Percentiles rank a stretch among this genome's conserved stretches.
phyloP scores from a whole-genome alignment of 2,329 filamentous ascomycete genomes.

The Fusarium sp. region DNA sequence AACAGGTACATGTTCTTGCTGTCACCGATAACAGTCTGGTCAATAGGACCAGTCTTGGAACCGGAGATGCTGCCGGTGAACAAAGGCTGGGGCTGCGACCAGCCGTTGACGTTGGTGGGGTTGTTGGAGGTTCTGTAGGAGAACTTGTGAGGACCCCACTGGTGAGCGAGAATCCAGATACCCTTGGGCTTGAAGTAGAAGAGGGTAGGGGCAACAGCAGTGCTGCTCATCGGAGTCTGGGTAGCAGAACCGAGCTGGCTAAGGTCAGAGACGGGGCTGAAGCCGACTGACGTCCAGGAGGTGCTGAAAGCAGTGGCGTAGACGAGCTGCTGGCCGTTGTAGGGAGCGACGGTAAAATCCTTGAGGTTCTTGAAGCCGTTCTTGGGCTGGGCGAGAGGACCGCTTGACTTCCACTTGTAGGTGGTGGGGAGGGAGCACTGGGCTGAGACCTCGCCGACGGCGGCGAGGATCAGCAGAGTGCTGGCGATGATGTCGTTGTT shows the following conservation, averaged over 20 bases:
- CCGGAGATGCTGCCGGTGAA: constrained; percentile 4
- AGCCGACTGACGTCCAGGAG: constrained; percentile 55
- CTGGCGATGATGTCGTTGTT: background rate
- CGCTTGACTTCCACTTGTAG: constrained; percentile 13
- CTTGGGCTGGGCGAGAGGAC: constrained; percentile 20
- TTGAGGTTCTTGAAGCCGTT: constrained; percentile 56
- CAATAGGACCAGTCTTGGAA: constrained; percentile 61
- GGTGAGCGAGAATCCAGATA: constrained; percentile 73
- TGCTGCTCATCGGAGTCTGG: background rate
- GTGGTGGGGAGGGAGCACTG: constrained; percentile 8
- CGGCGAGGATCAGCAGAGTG: constrained; percentile 17
- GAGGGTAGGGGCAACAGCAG: constrained; percentile 61
- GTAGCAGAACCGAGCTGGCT: constrained; percentile 12
- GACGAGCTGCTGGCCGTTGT: constrained; percentile 70
- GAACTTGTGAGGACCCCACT: constrained; percentile 71
- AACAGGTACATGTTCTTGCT: constrained; percentile 72
- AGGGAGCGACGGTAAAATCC: constrained; percentile 67
- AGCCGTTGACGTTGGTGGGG: constrained; percentile 67
- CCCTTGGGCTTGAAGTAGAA: constrained; percentile 72
- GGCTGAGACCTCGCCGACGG: constrained; percentile 8
- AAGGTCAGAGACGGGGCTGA: constrained; percentile 12
- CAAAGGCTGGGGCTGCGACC: constrained; percentile 43
- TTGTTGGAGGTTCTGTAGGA: constrained; percentile 69
- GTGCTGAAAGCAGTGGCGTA: constrained; percentile 63
- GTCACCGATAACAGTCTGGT: constrained; percentile 73